phyloP scores from a whole-genome alignment of 805 yeast species.

The Myxozyma melibiosi region DNA sequence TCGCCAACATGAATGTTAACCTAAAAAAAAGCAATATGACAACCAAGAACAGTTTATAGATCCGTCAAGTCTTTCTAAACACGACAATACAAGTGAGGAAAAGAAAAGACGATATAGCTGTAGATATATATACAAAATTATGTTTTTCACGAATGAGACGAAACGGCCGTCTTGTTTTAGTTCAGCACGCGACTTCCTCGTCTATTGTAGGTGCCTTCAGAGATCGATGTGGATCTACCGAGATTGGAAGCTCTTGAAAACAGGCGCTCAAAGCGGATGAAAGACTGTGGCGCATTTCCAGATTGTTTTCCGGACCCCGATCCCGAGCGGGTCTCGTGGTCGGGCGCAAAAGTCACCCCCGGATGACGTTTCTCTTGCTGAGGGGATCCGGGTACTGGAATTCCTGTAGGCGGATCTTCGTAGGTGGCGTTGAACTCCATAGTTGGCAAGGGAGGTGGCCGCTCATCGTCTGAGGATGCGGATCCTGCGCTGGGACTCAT shows the following conservation, averaged over 20 bases:
- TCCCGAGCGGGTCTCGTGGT: background rate
- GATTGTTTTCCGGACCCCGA: background rate
- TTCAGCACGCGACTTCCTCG: constrained; percentile 20
- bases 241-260: constrained; percentile 31
- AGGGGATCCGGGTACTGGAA: background rate
- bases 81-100: too few relatives aligned
- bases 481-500: constrained; percentile 12
- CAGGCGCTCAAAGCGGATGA: constrained; percentile 30
- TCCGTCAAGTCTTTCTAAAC: too few relatives aligned
- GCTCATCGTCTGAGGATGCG: constrained; percentile 26
- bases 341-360: constrained; percentile 17
- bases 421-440: constrained; percentile 10
- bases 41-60: too few relatives aligned
- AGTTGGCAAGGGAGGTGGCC: constrained; percentile 26
- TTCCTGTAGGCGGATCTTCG: background rate
- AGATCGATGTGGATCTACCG: constrained; percentile 32
- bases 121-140: too few relatives aligned
- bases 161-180: background rate
- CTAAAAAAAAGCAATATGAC: too few relatives aligned
- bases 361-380: constrained; percentile 1
- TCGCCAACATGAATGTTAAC: too few relatives aligned
- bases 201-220: constrained; percentile 33
- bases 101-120: too few relatives aligned
- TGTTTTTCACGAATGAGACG: too few relatives aligned
- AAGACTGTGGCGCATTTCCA: constrained; percentile 22